A percentile compares a stretch with the other conserved stretches of the same genome.
These are phyloP conservation scores for Leccinum angustisporum DNA, from an alignment of 1,284 basidiomycete genomes.

Conservation along the genomic window DNA sequence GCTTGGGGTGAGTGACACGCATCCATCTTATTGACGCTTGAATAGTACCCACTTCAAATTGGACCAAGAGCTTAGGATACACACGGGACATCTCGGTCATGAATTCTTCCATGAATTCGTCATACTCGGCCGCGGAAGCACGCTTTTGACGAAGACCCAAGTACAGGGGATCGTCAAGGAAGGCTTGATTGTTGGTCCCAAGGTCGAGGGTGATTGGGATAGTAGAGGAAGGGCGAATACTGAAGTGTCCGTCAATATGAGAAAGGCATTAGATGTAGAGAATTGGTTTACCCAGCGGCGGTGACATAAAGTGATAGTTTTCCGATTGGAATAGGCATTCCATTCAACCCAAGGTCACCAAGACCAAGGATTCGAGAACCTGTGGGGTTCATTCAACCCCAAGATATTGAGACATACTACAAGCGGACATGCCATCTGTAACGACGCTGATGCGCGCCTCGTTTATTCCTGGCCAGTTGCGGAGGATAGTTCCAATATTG, in stretches of 20 bases:
- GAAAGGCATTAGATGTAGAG: background rate
- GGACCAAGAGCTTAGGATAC: constrained; percentile 85
- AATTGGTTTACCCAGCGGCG: constrained; percentile 66
- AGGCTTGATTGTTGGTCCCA: constrained; percentile 84
- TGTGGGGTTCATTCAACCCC: constrained; percentile 26
- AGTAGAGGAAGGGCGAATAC: constrained; percentile 82
- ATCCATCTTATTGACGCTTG: background rate
- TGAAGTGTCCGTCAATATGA: constrained; percentile 32
- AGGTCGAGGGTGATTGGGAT: constrained; percentile 86
- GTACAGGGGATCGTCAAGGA: constrained; percentile 88
- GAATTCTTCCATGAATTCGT: constrained; percentile 90
- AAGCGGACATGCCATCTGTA: constrained; percentile 66
- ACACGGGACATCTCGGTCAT: constrained; percentile 76
- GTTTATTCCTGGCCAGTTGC: constrained; percentile 73
- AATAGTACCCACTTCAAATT: constrained; percentile 69
- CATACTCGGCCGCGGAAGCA: constrained; percentile 63
- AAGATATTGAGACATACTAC: background rate
- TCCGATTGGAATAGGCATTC: constrained; percentile 93
- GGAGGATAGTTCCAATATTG: constrained; percentile 65
- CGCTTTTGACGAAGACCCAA: constrained; percentile 80
- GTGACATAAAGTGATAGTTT: constrained; percentile 92
- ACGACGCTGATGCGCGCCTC: constrained; percentile 84
- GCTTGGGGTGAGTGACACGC: constrained; percentile 2
- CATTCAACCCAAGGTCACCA: constrained; percentile 85
- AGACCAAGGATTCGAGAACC: constrained; percentile 90